A percentile compares a stretch with the other conserved stretches of the same genome.
Conservation (phyloP, 1,139 yeast genomes). For the Komagataea norvegica region DNA sequence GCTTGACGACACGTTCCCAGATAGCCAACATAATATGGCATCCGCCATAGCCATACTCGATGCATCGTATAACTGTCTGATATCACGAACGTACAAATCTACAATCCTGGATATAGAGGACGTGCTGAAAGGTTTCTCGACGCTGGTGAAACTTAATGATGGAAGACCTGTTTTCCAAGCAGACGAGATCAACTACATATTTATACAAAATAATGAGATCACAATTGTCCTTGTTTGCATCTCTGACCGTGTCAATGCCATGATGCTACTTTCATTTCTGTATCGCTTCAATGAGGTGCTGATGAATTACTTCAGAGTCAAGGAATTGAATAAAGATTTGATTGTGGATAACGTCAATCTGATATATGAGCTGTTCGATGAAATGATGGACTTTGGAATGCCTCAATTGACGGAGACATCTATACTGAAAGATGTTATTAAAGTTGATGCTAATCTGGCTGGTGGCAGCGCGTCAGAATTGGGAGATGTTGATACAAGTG, state of each 20-base stretch:
- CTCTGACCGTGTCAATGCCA: constrained; percentile 48
- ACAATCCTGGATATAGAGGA: constrained; percentile 14
- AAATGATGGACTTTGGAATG: constrained; percentile 52
- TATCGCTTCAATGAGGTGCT: constrained; percentile 54
- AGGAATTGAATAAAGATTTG: constrained; percentile 49
- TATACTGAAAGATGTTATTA: constrained; percentile 63
- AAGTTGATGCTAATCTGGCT: constrained; percentile 18
- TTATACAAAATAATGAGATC: constrained; percentile 52
- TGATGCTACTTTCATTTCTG: constrained; percentile 56
- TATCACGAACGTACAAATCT: constrained; percentile 18
- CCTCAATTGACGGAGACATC: constrained; percentile 73
- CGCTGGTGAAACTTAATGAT: constrained; percentile 4
- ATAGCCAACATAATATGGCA: constrained; percentile 13
- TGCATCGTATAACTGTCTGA: constrained; percentile 18
- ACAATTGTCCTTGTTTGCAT: constrained; percentile 42
- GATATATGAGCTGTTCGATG: constrained; percentile 60
- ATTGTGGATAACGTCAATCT: constrained; percentile 62
- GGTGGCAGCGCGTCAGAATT: constrained; percentile 28
- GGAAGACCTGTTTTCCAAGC: constrained; percentile 42
- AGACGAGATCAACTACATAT: constrained; percentile 52
- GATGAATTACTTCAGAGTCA: constrained; percentile 46
- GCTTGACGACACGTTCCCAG: not conserved
- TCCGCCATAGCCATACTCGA: constrained; percentile 25
- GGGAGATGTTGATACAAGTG: constrained; percentile 16
- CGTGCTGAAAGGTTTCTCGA: constrained; percentile 14